phyloP scores from a whole-genome alignment of 2,329 filamentous ascomycete genomes.

The Seiridium unicorne region DNA sequence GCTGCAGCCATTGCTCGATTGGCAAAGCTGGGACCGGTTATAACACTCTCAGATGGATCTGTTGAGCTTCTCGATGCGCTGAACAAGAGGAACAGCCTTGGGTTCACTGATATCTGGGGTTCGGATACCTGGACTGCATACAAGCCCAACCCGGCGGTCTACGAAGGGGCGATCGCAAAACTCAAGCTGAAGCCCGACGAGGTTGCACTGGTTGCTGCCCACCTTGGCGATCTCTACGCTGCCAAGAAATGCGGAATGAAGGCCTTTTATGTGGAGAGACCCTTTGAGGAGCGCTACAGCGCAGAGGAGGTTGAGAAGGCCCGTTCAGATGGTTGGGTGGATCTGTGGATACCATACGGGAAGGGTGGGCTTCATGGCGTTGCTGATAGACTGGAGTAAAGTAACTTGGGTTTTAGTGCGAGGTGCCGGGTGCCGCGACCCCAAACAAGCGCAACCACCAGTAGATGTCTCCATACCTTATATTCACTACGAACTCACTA shows the following conservation, averaged over 20 bases:
- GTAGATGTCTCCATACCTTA: no score
- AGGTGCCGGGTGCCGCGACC: background rate
- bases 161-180: slow-evolving; percentile 52
- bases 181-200: slow-evolving; percentile 46
- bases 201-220: slow-evolving; percentile 61
- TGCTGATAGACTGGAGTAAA: background rate
- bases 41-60: slow-evolving; percentile 61
- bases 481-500: no score
- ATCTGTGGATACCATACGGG: slow-evolving; percentile 48
- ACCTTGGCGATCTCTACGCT: slow-evolving; percentile 55
- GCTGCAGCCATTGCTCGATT: slow-evolving; percentile 43
- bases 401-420: background rate
- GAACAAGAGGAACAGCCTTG: slow-evolving; percentile 42
- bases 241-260: slow-evolving; percentile 55
- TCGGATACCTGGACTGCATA: slow-evolving; percentile 60
- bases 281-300: slow-evolving; percentile 50
- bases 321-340: slow-evolving; percentile 50
- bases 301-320: slow-evolving; percentile 39
- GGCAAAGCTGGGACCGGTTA: slow-evolving; percentile 45
- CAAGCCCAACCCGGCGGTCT: slow-evolving; percentile 57
- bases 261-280: slow-evolving; percentile 60
- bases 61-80: slow-evolving; percentile 52
- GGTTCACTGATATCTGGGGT: slow-evolving; percentile 52
- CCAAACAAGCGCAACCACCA: no score
- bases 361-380: slow-evolving; percentile 4